phyloP scores from a whole-genome alignment of 495 filamentous ascomycete genomes.

The Aspergillus cristatus region DNA sequence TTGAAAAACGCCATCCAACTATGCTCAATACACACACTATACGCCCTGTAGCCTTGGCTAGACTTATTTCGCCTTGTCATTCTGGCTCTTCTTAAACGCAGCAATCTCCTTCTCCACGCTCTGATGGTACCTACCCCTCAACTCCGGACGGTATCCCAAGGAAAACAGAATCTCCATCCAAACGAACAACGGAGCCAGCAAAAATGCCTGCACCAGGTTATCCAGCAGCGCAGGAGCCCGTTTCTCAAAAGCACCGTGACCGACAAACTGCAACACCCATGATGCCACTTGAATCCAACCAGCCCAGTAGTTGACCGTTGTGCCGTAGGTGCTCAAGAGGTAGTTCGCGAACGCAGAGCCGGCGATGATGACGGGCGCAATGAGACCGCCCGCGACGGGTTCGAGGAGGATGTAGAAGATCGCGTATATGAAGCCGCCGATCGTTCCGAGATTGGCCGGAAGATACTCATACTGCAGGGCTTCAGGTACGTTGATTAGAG shows the following conservation, averaged over 20 bases:
- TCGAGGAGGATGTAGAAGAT: conserved; percentile 86
- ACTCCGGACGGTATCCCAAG: conserved; percentile 80
- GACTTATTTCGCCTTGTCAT: conserved; percentile 7
- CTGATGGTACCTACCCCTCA: conserved; percentile 69
- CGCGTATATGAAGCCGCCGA: conserved; percentile 61
- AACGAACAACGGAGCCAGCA: conserved; percentile 96
- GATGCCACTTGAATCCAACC: conserved; percentile 56
- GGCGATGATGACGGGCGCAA: conserved; percentile 64
- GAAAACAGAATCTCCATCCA: conserved; percentile 93
- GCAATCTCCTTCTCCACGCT: conserved; percentile 56
- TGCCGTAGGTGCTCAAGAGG: conserved; percentile 55
- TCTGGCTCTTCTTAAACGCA: conserved; percentile 29
- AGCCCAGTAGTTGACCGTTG: conserved; percentile 59
- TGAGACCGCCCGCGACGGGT: conserved; percentile 71
- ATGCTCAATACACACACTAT: too few relatives aligned
- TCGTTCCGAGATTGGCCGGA: conserved; percentile 70
- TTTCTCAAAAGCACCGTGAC: conserved; percentile 83
- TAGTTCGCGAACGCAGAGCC: conserved; percentile 68
- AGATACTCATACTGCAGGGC: conserved; percentile 65
- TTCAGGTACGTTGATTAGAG: conserved; percentile 60
- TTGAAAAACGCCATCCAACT: too few relatives aligned
- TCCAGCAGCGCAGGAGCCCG: conserved; percentile 83
- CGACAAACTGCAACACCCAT: conserved; percentile 85
- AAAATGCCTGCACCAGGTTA: conserved; percentile 81
- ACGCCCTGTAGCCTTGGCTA: too few relatives aligned